These are phyloP conservation scores for Boletus rubescentipes DNA, from an alignment of 768 basidiomycete genomes.

Conservation along the genomic window DNA sequence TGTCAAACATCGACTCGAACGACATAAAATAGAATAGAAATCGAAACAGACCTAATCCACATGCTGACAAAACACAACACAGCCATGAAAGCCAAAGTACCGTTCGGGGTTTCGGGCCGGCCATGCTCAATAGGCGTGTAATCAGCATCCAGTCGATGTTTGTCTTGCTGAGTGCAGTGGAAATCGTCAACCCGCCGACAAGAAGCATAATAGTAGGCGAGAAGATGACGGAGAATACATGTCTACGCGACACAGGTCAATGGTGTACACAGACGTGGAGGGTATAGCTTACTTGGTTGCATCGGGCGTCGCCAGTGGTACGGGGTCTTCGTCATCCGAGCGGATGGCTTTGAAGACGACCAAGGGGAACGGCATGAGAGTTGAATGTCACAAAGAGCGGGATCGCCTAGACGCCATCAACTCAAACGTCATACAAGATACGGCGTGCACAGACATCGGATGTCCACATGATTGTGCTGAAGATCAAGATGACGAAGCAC, in stretches of 20 bases:
- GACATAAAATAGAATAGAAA: background rate
- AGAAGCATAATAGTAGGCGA: constrained; percentile 98
- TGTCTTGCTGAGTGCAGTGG: constrained; percentile 93
- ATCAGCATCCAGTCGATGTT: constrained; percentile 91
- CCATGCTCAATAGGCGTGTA: constrained; percentile 84
- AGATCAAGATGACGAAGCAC: constrained; percentile 85
- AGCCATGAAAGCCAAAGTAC: constrained; percentile 94
- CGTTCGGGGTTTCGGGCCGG: constrained; percentile 81
- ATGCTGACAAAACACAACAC: constrained; percentile 98
- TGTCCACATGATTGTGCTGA: constrained; percentile 94
- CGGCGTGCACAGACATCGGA: constrained; percentile 65
- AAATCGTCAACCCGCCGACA: constrained; percentile 96
- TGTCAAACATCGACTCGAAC: constrained; percentile 5
- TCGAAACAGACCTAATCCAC: constrained; percentile 83
- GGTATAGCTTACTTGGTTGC: constrained; percentile 74
- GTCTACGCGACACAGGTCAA: constrained; percentile 45
- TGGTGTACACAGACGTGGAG: background rate
- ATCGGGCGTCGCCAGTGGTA: constrained; percentile 54
- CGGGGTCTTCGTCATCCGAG: constrained; percentile 43
- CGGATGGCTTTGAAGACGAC: constrained; percentile 83
- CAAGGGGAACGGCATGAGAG: constrained; percentile 82
- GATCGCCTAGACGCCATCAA: constrained; percentile 64
- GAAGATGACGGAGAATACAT: constrained; percentile 94
- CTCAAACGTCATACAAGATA: background rate
- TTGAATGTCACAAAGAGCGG: constrained; percentile 97